Conservation (phyloP, 2,329 filamentous ascomycete species). For the Ceratocystis cubensis region DNA sequence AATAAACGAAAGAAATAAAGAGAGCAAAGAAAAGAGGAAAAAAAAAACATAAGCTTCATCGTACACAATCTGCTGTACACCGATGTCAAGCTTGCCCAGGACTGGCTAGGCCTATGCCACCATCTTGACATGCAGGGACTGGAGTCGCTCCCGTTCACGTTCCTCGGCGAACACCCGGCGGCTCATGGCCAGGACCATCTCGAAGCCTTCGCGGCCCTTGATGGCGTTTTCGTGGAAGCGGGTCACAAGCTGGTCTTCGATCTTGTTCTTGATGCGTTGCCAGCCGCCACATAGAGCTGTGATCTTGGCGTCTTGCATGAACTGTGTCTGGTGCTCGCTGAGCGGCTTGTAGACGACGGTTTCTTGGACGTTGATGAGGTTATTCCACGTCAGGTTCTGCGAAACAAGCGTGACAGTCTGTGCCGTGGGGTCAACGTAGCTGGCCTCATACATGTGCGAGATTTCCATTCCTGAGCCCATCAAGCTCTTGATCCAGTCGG, state of each 20-base stretch:
- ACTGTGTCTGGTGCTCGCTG: constrained; percentile 52
- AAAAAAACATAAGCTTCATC: background rate
- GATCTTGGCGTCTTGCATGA: constrained; percentile 81
- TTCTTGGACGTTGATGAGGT: constrained; percentile 83
- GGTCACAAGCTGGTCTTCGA: constrained; percentile 82
- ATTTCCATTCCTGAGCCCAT: constrained; percentile 63
- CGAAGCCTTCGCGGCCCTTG: constrained; percentile 87
- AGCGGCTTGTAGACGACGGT: constrained; percentile 73
- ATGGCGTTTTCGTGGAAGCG: constrained; percentile 84
- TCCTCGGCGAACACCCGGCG: constrained; percentile 84
- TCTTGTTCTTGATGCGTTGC: constrained; percentile 92
- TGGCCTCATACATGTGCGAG: constrained; percentile 86
- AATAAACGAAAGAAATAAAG: constrained; percentile 6
- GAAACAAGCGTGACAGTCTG: constrained; percentile 95
- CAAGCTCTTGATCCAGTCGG: constrained; percentile 68
- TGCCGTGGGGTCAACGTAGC: constrained; percentile 71
- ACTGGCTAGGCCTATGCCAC: background rate
- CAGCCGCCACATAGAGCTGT: constrained; percentile 91
- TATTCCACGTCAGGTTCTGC: constrained; percentile 85
- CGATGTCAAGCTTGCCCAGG: background rate
- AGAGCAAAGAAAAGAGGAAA: background rate
- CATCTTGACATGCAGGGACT: constrained; percentile 5
- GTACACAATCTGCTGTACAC: background rate
- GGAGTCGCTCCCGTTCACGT: constrained; percentile 44
- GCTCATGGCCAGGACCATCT: constrained; percentile 87